Base-by-base conservation (phyloP, 306 rosid genomes). In the Gastrolobium bilobum region DNA sequence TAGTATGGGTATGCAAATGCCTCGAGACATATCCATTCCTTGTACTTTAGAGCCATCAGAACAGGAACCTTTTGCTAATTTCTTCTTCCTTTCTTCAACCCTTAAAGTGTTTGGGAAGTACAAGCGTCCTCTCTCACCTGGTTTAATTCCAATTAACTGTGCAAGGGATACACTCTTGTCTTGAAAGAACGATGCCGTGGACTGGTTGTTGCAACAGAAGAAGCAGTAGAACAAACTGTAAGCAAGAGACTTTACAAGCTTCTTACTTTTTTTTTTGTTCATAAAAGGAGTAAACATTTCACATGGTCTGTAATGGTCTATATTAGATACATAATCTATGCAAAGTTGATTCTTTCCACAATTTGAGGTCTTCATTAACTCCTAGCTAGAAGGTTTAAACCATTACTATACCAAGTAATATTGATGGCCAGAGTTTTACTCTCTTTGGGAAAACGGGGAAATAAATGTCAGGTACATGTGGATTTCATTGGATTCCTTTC, bases 151-250 rank as follows among this genome's bases (percentile, higher is more conserved):
- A 40, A 93, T 87, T 4, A 93, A 84, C 72, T 92, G 88, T 1
- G 97, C 98, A 43, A 93, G 91, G 7, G 97, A 86, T 10, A 86
- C 85, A 76, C 95, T 91, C 4, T 50, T 88, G 87, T 91, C 95
- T 87, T 88, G 88, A 82, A 93, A 93, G 90, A 90, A 93, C 0
- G 98, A 93, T 7, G 93, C 91, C 4, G 91, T 85, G 5, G 98
- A 93, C 97, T 93, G 83, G 2, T 82, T 83, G 38, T 53, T 65
- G 51, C 76, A 84, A 65, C 60, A 78, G 20, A 43, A 59, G 38
- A 81, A 53, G 43, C 66, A 68, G 63, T 26, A 39, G 10, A 77
- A 53, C 4, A 62, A 76, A 80, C 63, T 67, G 46, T 76, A 59
- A 79, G 66, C 58, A 40, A 4, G 6, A 11, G 47, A 59, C 35